phyloP scores from a whole-genome alignment of 495 filamentous ascomycete genomes.

The Xylaria curta region DNA sequence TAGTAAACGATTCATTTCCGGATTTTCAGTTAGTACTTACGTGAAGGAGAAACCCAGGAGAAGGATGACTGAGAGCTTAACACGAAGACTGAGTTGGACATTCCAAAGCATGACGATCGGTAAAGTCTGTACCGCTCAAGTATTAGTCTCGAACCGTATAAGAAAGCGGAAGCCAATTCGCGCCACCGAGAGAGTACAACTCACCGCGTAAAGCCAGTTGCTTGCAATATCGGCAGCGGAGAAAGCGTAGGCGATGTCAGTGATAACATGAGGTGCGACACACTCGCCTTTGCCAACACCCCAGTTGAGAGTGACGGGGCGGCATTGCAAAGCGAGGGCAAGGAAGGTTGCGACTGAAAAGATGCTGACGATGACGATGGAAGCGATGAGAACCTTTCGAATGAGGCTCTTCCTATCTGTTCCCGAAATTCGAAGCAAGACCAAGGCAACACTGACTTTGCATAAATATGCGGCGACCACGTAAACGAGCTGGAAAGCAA shows the following conservation, averaged over 20 bases:
- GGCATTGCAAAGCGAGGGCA: constrained; percentile 15
- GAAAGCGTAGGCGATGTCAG: constrained; percentile 22
- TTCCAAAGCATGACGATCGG: constrained; percentile 22
- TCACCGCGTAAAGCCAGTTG: constrained; percentile 23
- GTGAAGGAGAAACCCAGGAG: constrained; percentile 24
- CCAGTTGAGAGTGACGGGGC: constrained; percentile 23
- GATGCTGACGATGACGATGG: constrained; percentile 10
- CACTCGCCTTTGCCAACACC: constrained; percentile 22
- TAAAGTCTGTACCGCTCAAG: not conserved
- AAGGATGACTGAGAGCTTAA: constrained; percentile 19
- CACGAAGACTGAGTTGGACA: constrained; percentile 18
- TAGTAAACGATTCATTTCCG: not conserved
- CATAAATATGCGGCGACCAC: constrained; percentile 18
- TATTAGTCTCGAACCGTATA: not conserved
- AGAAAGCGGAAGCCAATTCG: not conserved
- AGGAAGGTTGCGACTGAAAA: constrained; percentile 22
- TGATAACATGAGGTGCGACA: constrained; percentile 9
- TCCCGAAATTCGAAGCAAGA: constrained; percentile 17
- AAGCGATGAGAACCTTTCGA: constrained; percentile 14
- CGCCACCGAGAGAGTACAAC: not conserved
- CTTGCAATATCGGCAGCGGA: constrained; percentile 23
- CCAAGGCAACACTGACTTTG: constrained; percentile 24
- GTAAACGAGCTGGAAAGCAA: constrained; percentile 23
- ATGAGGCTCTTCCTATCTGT: constrained; percentile 19
- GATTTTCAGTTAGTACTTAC: not conserved